Percentiles rank a stretch among this genome's conserved stretches.
These are phyloP conservation scores for Magnusiomyces ingens DNA, from an alignment of 1,139 yeast species.

Conservation along the genomic window DNA sequence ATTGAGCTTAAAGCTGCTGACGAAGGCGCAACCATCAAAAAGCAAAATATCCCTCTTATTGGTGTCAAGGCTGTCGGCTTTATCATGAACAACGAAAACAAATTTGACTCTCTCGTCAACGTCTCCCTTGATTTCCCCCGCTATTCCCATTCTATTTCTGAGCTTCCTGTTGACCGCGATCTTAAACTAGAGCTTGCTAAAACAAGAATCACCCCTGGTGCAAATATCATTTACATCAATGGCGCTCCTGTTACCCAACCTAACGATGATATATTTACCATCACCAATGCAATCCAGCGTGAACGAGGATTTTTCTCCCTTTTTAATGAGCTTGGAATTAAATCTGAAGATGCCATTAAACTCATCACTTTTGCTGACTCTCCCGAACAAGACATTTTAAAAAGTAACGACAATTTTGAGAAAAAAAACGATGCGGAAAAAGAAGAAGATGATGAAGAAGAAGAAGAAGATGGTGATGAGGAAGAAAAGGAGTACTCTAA, in stretches of 20 bases:
- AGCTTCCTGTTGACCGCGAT: conserved; percentile 19
- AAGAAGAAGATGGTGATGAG: conserved; percentile 15
- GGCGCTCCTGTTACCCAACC: conserved; percentile 30
- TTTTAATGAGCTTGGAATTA: conserved; percentile 19
- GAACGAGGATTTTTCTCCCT: conserved; percentile 27
- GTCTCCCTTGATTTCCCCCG: conserved; percentile 33
- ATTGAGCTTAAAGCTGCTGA: conserved; percentile 19
- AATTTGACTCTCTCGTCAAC: conserved; percentile 30
- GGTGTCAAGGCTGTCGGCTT: conserved; percentile 31
- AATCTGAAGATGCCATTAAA: conserved; percentile 17
- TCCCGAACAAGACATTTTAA: conserved; percentile 11
- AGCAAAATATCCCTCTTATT: conserved; percentile 26
- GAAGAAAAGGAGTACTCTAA: neutral
- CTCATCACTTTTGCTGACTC: conserved; percentile 15
- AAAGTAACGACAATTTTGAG: neutral
- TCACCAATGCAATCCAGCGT: conserved; percentile 29
- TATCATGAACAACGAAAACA: conserved; percentile 25
- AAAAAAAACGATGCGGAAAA: neutral
- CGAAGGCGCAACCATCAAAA: conserved; percentile 21
- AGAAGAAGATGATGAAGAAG: conserved; percentile 2
- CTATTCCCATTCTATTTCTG: conserved; percentile 24
- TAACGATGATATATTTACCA: conserved; percentile 26
- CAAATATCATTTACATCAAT: conserved; percentile 33
- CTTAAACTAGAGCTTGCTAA: conserved; percentile 23
- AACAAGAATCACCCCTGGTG: conserved; percentile 28